Evolutionary conservation across 768 basidiomycete genomes (phyloP).

Genomic region (Galerina sulciceps): DNA sequence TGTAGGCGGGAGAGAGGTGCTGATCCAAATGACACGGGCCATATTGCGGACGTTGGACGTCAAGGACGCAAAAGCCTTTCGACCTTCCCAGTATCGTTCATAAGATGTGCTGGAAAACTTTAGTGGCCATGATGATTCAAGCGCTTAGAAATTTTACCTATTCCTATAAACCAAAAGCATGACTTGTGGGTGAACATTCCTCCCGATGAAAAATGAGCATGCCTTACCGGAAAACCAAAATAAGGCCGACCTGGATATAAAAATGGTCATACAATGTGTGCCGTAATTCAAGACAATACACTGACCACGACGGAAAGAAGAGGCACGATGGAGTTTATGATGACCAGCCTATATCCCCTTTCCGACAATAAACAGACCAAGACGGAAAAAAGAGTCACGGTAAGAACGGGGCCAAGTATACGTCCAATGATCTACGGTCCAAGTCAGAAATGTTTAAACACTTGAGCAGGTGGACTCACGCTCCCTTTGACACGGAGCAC

Average conservation of each 20-base stretch:
- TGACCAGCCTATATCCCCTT: constrained; percentile 59
- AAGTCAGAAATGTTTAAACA: constrained; percentile 7
- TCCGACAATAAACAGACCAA: constrained; percentile 62
- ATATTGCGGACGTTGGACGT: constrained; percentile 79
- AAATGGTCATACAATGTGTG: not conserved
- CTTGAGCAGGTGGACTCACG: constrained; percentile 44
- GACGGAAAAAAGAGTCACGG: constrained; percentile 77
- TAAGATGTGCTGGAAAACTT: constrained; percentile 63
- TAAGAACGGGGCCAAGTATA: constrained; percentile 83
- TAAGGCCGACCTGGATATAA: constrained; percentile 74
- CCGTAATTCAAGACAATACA: constrained; percentile 9
- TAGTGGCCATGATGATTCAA: not conserved
- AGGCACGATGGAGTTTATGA: constrained; percentile 87
- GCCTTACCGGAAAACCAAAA: constrained; percentile 82
- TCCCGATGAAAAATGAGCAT: not conserved
- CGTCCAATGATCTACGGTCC: constrained; percentile 62
- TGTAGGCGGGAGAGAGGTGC: constrained; percentile 63
- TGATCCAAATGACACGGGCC: constrained; percentile 79
- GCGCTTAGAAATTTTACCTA: constrained; percentile 44
- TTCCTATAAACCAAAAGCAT: constrained; percentile 50
- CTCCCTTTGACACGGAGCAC: constrained; percentile 84
- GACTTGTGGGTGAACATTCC: not conserved
- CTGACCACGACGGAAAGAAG: constrained; percentile 88
- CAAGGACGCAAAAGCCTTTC: constrained; percentile 79
- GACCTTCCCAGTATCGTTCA: constrained; percentile 87